A percentile compares a stretch with the other conserved stretches of the same genome.
Evolutionary conservation across 1,139 yeast genomes (phyloP).

Genomic region (Magnusiomyces sp.): DNA sequence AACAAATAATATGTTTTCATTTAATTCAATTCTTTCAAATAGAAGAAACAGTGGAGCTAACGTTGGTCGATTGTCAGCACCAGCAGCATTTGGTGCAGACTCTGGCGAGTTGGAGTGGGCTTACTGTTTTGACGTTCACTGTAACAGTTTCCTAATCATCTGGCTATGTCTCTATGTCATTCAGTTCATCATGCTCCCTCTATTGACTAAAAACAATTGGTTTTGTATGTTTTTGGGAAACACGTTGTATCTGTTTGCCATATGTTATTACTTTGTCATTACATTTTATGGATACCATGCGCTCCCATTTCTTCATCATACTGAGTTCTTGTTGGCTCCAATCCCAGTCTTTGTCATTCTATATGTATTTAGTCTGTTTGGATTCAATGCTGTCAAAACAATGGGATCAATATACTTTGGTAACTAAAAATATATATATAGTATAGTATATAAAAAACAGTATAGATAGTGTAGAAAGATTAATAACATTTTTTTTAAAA

Average conservation of each 20-base stretch:
- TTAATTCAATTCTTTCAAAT: not conserved
- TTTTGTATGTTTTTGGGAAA: constrained; percentile 66
- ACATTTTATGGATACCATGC: constrained; percentile 85
- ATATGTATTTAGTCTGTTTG: constrained; percentile 41
- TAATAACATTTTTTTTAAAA: no score
- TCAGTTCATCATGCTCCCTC: constrained; percentile 69
- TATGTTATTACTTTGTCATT: constrained; percentile 66
- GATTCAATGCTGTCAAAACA: constrained; percentile 61
- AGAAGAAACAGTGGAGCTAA: not conserved
- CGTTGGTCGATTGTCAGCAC: not conserved
- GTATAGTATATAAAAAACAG: no score
- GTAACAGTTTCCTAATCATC: constrained; percentile 74
- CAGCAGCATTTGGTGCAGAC: constrained; percentile 27
- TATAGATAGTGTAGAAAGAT: no score
- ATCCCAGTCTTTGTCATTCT: constrained; percentile 38
- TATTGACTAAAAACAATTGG: constrained; percentile 56
- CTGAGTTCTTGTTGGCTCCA: constrained; percentile 48
- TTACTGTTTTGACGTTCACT: constrained; percentile 87
- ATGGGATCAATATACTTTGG: constrained; percentile 63
- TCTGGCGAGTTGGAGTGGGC: constrained; percentile 75
- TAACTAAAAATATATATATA: constrained; percentile 15
- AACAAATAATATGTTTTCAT: no score
- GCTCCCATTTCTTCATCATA: constrained; percentile 63
- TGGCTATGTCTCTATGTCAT: constrained; percentile 72
- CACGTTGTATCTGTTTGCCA: constrained; percentile 61